Percentiles rank a stretch among this genome's conserved stretches.
phyloP scores from a whole-genome alignment of 1,284 basidiomycete species.

The Trichosporon asahii region DNA sequence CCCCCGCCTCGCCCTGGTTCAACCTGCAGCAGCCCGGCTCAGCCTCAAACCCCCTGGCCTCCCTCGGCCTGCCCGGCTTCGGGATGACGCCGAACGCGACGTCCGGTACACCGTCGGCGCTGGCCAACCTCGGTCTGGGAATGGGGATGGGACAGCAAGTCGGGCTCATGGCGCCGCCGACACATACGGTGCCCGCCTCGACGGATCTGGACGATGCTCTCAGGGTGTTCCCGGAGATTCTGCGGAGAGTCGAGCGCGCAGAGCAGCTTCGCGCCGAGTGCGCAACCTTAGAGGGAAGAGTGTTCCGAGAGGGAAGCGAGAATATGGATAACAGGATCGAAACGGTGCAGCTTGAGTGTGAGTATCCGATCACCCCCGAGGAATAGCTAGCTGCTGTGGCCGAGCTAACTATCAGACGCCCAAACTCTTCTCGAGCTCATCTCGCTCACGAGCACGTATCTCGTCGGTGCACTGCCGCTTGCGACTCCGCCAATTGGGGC shows the following conservation, averaged over 20 bases:
- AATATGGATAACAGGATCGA: slow-evolving; percentile 5
- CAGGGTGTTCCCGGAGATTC: slow-evolving; percentile 17
- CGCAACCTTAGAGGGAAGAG: not conserved
- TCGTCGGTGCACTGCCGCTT: slow-evolving; percentile 27
- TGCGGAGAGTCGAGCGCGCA: slow-evolving; percentile 20
- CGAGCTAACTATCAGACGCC: slow-evolving; percentile 15
- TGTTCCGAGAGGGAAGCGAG: slow-evolving; percentile 12
- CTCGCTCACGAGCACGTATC: slow-evolving; percentile 15
- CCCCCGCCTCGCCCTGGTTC: not conserved
- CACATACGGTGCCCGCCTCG: not conserved
- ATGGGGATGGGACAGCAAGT: not conserved
- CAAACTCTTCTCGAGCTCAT: slow-evolving; percentile 28
- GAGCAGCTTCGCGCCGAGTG: slow-evolving; percentile 17
- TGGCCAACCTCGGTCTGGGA: not conserved
- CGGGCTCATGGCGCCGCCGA: not conserved
- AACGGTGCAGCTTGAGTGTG: slow-evolving; percentile 24
- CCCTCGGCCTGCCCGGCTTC: not conserved
- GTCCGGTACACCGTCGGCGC: not conserved
- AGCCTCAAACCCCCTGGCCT: not conserved
- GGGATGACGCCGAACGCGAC: not conserved
- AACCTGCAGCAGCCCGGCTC: not conserved
- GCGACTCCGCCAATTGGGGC: not conserved
- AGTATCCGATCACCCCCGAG: not conserved
- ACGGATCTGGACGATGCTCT: slow-evolving; percentile 20
- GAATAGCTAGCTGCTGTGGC: too few species aligned